These are phyloP conservation scores for Saccharomycopsis hybrid DNA, from an alignment of 1,139 yeast species.

Conservation along the genomic window DNA sequence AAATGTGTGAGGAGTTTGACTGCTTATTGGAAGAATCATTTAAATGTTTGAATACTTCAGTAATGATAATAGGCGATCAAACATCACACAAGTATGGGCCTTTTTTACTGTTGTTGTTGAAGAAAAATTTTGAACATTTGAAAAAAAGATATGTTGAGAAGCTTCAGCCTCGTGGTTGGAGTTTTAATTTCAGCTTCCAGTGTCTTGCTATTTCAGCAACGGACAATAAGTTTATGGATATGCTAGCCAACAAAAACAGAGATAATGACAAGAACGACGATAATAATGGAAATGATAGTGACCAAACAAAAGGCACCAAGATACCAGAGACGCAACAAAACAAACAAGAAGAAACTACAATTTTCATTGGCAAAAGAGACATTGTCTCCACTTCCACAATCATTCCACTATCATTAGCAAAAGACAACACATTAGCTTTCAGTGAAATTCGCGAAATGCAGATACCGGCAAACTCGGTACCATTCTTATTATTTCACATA, in stretches of 20 bases:
- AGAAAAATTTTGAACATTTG: slow-evolving; percentile 1
- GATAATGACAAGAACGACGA: too few relatives aligned
- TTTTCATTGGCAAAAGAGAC: slow-evolving; percentile 10
- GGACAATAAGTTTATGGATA: slow-evolving; percentile 6
- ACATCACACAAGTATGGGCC: too few relatives aligned
- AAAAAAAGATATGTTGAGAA: background rate
- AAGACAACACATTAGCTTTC: background rate
- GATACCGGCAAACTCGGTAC: background rate
- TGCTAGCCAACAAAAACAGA: background rate
- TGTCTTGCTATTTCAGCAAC: slow-evolving; percentile 4
- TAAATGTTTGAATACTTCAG: slow-evolving; percentile 4
- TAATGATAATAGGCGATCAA: slow-evolving; percentile 8
- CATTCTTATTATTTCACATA: slow-evolving; percentile 9
- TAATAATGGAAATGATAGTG: too few relatives aligned
- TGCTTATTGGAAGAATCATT: slow-evolving; percentile 8
- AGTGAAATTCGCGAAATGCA: background rate
- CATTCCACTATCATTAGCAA: background rate
- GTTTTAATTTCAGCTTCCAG: slow-evolving; percentile 9
- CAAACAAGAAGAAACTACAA: background rate
- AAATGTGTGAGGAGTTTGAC: slow-evolving; percentile 8
- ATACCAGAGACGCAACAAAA: background rate
- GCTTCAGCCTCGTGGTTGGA: slow-evolving; percentile 13
- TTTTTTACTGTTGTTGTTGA: background rate
- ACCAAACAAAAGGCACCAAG: too few relatives aligned
- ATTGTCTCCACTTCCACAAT: slow-evolving; percentile 1